phyloP scores from a whole-genome alignment of 179 eudicot species.

The Amaranthus tricolor region DNA sequence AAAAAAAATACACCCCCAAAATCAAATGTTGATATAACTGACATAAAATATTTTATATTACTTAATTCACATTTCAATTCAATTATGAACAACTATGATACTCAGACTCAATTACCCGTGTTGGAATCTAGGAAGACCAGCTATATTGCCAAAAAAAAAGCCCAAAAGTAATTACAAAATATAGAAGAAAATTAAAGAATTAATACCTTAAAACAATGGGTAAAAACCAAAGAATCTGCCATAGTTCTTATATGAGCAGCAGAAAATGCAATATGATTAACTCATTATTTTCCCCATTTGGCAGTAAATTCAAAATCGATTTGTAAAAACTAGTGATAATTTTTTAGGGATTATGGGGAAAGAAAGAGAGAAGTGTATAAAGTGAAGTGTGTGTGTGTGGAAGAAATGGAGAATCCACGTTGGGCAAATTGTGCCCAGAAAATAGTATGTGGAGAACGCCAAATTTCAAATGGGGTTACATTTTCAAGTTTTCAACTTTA shows the following conservation, averaged over 20 bases:
- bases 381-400: neutral
- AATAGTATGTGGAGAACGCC: slow-evolving; percentile 14
- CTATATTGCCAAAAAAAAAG: neutral
- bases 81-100: too few species aligned
- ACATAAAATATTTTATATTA: too few species aligned
- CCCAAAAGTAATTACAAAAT: neutral
- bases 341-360: neutral
- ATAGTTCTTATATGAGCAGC: slow-evolving; percentile 15
- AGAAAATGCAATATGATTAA: slow-evolving; percentile 22
- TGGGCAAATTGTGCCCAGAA: slow-evolving; percentile 22
- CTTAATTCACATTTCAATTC: too few species aligned
- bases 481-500: slow-evolving; percentile 14
- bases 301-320: neutral
- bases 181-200: neutral
- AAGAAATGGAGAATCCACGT: slow-evolving; percentile 7
- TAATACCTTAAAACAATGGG: slow-evolving; percentile 31
- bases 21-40: too few species aligned
- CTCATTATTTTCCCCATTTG: neutral
- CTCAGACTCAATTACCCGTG: too few species aligned
- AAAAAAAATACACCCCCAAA: too few species aligned
- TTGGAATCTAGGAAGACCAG: too few species aligned
- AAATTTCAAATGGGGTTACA: neutral
- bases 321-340: neutral
- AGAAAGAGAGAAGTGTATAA: slow-evolving; percentile 6
- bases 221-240: slow-evolving; percentile 33